These are phyloP conservation scores for Colletotrichum chlorophyti DNA, from an alignment of 2,329 filamentous ascomycete species.

Conservation along the genomic window DNA sequence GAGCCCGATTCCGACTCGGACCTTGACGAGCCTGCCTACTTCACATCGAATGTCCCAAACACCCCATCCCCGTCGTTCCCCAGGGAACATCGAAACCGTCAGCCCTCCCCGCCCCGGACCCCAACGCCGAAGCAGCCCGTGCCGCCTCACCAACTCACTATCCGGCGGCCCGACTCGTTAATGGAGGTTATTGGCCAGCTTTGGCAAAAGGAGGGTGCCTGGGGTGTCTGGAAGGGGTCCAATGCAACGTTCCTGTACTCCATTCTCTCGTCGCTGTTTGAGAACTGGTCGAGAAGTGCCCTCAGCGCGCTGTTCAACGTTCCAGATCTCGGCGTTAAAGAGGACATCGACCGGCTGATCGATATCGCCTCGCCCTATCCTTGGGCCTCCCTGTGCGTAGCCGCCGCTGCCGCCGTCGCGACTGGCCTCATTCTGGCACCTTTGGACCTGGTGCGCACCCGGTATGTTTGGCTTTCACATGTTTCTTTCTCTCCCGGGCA, in stretches of 20 bases:
- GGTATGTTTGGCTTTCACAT: conserved; percentile 48
- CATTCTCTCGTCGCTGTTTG: conserved; percentile 82
- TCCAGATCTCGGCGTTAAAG: conserved; percentile 79
- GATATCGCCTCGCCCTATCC: conserved; percentile 81
- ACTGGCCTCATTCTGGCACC: conserved; percentile 85
- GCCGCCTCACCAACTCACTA: conserved; percentile 67
- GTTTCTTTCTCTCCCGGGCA: neutral
- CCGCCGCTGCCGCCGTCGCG: conserved; percentile 67
- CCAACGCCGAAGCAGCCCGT: conserved; percentile 42
- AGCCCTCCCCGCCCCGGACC: conserved; percentile 39
- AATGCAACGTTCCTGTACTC: conserved; percentile 94
- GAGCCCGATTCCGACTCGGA: conserved; percentile 70
- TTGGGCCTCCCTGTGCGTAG: conserved; percentile 79
- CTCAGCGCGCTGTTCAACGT: conserved; percentile 91
- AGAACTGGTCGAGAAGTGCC: conserved; percentile 90
- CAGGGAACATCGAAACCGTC: conserved; percentile 41
- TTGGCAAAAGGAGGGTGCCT: conserved; percentile 87
- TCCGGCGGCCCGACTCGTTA: conserved; percentile 81
- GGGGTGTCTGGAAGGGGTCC: conserved; percentile 93
- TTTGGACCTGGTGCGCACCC: conserved; percentile 86
- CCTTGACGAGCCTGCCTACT: conserved; percentile 83
- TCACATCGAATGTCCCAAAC: conserved; percentile 69
- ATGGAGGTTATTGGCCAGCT: conserved; percentile 86
- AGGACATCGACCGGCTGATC: conserved; percentile 78
- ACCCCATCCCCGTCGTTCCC: conserved; percentile 57